Conservation (phyloP, 768 basidiomycete species). For the Trametes elegans region DNA sequence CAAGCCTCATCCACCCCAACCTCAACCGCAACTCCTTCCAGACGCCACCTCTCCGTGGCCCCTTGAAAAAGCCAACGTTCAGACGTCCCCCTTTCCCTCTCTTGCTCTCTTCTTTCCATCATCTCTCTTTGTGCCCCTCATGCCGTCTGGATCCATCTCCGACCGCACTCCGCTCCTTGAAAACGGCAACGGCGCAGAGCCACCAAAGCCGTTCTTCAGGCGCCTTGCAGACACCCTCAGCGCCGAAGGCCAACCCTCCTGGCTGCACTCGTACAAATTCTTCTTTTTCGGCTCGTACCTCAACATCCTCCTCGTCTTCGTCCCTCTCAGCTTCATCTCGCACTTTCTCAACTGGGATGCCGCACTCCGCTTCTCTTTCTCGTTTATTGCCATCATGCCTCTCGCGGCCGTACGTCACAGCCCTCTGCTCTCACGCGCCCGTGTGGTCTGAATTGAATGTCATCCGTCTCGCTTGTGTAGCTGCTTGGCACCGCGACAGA, state of each 20-base stretch:
- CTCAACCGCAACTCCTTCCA: too few species aligned
- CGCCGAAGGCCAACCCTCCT: constrained; percentile 64
- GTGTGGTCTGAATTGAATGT: not conserved
- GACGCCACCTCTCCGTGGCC: not conserved
- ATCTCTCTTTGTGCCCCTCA: constrained; percentile 11
- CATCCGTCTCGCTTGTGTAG: constrained; percentile 32
- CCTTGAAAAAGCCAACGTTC: too few species aligned
- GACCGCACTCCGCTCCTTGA: constrained; percentile 52
- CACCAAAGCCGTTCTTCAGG: constrained; percentile 25
- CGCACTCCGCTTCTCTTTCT: constrained; percentile 67
- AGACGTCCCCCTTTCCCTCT: not conserved
- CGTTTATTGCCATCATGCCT: constrained; percentile 83
- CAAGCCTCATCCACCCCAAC: too few species aligned
- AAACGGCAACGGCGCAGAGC: constrained; percentile 34
- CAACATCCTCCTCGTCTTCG: constrained; percentile 76
- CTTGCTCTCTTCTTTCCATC: not conserved
- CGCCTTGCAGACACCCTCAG: constrained; percentile 43
- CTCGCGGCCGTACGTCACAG: constrained; percentile 67
- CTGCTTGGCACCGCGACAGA: constrained; percentile 82
- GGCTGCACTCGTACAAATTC: constrained; percentile 52
- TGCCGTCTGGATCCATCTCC: constrained; percentile 30
- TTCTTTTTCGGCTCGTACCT: constrained; percentile 66
- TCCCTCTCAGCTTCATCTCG: constrained; percentile 68
- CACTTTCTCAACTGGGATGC: constrained; percentile 75
- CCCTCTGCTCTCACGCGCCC: not conserved